Evolutionary conservation across 805 yeast genomes (phyloP).

Genomic region (Torulaspora microellipsoides): DNA sequence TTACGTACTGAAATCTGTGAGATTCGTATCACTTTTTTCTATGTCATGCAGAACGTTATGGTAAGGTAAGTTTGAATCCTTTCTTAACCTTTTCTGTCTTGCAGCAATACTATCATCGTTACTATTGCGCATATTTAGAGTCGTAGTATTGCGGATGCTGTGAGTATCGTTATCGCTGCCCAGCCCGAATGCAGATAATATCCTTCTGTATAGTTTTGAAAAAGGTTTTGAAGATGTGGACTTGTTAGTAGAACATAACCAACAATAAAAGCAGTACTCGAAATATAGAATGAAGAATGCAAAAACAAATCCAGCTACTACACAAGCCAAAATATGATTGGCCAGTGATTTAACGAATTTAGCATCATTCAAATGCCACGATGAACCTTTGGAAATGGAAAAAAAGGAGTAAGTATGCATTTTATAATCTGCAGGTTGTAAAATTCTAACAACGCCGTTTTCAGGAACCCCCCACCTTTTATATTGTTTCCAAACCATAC

Average conservation of each 20-base stretch:
- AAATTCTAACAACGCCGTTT: slow-evolving; percentile 59
- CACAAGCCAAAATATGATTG: slow-evolving; percentile 67
- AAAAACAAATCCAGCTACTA: slow-evolving; percentile 61
- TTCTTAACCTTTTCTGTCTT: slow-evolving; percentile 22
- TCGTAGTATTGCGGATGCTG: neutral
- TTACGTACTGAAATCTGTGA: slow-evolving; percentile 17
- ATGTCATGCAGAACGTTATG: slow-evolving; percentile 21
- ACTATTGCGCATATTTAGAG: slow-evolving; percentile 2
- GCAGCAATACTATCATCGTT: slow-evolving; percentile 1
- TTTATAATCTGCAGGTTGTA: slow-evolving; percentile 72
- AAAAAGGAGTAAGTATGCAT: slow-evolving; percentile 59
- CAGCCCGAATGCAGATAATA: slow-evolving; percentile 1
- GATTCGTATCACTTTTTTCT: slow-evolving; percentile 19
- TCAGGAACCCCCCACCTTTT: slow-evolving; percentile 73
- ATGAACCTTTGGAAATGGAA: slow-evolving; percentile 72
- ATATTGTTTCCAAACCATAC: slow-evolving; percentile 83
- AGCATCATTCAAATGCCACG: slow-evolving; percentile 93
- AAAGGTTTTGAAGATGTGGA: neutral
- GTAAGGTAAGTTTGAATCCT: slow-evolving; percentile 29
- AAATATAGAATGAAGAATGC: slow-evolving; percentile 45
- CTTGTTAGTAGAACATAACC: slow-evolving; percentile 31
- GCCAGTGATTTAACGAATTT: slow-evolving; percentile 68
- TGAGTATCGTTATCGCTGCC: neutral
- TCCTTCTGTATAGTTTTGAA: neutral
- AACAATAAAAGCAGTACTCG: slow-evolving; percentile 45